phyloP scores from a whole-genome alignment of 371 early-diverging fungal species.

The Dentiscutata heterogama region DNA sequence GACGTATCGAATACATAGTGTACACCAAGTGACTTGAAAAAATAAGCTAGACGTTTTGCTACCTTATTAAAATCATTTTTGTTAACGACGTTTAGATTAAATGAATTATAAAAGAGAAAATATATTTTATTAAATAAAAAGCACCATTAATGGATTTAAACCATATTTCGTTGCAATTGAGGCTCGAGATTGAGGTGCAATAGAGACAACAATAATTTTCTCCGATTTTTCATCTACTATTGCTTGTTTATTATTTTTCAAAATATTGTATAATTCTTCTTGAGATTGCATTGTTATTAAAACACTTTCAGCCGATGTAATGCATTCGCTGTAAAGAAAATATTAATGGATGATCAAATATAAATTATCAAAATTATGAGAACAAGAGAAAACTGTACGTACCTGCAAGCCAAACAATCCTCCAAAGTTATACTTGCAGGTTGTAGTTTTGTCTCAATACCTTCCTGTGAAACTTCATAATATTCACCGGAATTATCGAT shows the following conservation, averaged over 20 bases:
- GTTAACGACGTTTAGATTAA: background rate
- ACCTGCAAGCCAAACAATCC: conserved; percentile 98
- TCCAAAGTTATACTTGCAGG: conserved; percentile 89
- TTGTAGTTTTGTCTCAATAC: conserved; percentile 82
- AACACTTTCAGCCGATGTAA: conserved; percentile 97
- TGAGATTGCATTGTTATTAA: conserved; percentile 92
- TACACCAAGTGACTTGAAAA: conserved; percentile 82
- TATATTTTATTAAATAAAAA: background rate
- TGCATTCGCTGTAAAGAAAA: conserved; percentile 81
- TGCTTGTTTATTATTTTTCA: conserved; percentile 72
- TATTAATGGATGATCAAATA: background rate
- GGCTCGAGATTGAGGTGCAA: conserved; percentile 93
- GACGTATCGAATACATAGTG: conserved; percentile 89
- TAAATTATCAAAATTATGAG: background rate
- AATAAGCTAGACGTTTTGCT: conserved; percentile 65
- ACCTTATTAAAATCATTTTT: conserved; percentile 42
- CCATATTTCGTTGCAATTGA: conserved; percentile 90
- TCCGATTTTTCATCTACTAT: conserved; percentile 49
- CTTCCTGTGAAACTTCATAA: conserved; percentile 90
- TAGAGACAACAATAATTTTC: conserved; percentile 75
- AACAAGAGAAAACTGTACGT: conserved; percentile 55
- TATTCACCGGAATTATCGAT: conserved; percentile 74
- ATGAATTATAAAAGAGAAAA: background rate
- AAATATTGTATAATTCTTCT: conserved; percentile 81
- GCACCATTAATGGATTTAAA: conserved; percentile 70